Conservation (phyloP, 1,139 yeast genomes). For the Geotrichum reessii region DNA sequence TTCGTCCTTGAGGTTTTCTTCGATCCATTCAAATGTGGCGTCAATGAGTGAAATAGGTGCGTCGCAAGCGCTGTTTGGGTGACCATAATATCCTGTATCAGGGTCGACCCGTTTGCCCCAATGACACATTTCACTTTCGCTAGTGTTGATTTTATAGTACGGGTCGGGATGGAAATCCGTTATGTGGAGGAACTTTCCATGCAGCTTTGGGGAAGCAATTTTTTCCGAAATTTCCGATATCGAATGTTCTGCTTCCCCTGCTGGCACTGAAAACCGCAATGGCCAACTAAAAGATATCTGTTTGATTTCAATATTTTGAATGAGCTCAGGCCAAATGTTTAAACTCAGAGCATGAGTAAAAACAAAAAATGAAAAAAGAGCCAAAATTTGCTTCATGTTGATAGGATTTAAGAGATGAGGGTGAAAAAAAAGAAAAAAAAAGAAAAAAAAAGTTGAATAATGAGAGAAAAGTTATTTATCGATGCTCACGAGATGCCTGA, state of each 20-base stretch:
- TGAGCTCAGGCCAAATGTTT: not conserved
- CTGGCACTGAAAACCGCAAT: not conserved
- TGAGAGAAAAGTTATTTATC: too few species aligned
- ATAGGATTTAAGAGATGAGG: not conserved
- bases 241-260: not conserved
- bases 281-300: not conserved
- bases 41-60: slow-evolving; percentile 61
- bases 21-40: slow-evolving; percentile 62
- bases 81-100: slow-evolving; percentile 21
- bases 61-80: slow-evolving; percentile 38
- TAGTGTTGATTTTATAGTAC: slow-evolving; percentile 51
- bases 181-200: slow-evolving; percentile 76
- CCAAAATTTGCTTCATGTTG: not conserved
- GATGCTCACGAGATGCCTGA: not conserved
- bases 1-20: slow-evolving; percentile 57
- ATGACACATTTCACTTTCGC: slow-evolving; percentile 54
- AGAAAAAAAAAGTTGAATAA: too few species aligned
- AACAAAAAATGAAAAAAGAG: not conserved
- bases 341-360: not conserved
- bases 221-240: not conserved
- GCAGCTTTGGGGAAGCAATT: slow-evolving; percentile 28
- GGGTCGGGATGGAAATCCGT: slow-evolving; percentile 86
- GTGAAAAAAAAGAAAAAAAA: not conserved
- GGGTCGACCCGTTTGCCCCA: slow-evolving; percentile 35
- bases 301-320: not conserved